Evolutionary conservation across 441 rosid species (phyloP).

Genomic region (Raphanus hybrid): DNA sequence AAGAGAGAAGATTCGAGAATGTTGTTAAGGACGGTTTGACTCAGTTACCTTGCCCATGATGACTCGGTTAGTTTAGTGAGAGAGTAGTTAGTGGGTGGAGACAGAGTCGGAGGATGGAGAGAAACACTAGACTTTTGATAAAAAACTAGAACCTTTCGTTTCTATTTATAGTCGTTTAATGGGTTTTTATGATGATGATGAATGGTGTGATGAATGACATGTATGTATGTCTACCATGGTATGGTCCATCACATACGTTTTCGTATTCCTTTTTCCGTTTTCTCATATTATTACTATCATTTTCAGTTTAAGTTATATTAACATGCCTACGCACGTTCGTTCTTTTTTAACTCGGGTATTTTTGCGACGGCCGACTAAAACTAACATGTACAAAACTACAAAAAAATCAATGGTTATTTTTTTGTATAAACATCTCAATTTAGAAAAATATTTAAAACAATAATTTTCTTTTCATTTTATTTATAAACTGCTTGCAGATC

Average conservation of each 20-base stretch:
- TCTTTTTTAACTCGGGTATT: no score
- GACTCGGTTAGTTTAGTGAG: slow-evolving; percentile 3
- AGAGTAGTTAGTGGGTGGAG: slow-evolving; percentile 12
- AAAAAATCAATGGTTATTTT: not conserved
- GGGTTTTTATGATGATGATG: not conserved
- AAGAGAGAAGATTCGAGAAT: not conserved
- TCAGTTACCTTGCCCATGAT: slow-evolving; percentile 8
- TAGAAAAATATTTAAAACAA: not conserved
- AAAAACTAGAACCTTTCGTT: not conserved
- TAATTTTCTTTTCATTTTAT: not conserved
- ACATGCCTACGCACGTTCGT: no score
- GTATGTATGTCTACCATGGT: not conserved
- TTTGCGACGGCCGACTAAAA: no score
- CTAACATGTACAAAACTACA: not conserved
- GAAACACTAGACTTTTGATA: not conserved
- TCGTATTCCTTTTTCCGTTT: not conserved
- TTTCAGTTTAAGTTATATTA: no score
- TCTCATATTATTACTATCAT: no score
- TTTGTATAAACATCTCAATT: not conserved
- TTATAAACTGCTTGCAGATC: not conserved
- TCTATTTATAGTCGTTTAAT: not conserved
- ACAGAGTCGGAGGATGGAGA: slow-evolving; percentile 1
- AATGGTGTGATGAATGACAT: not conserved
- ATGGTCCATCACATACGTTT: not conserved
- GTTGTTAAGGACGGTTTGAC: slow-evolving; percentile 6